These are phyloP conservation scores for Cicer pinnatifidum DNA, from an alignment of 306 rosid species.

Conservation along the genomic window DNA sequence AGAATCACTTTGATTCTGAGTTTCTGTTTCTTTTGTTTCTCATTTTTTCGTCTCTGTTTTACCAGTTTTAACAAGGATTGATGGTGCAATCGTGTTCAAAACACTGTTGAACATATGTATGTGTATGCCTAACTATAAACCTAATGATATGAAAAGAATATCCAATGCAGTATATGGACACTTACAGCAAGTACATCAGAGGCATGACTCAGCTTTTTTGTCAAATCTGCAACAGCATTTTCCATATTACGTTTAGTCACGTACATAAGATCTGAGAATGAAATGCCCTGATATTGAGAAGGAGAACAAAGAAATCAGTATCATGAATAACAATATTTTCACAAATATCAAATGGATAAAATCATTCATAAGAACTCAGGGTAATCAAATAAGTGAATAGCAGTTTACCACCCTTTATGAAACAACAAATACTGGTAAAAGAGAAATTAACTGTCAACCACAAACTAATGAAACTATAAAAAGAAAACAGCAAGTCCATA, in stretches of 20 bases:
- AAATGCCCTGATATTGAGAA: slow-evolving; percentile 66
- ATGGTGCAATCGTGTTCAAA: not conserved
- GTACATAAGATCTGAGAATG: slow-evolving; percentile 91
- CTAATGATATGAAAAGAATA: slow-evolving; percentile 20
- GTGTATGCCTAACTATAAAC: slow-evolving; percentile 22
- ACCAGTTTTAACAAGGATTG: not conserved
- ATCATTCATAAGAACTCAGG: slow-evolving; percentile 24
- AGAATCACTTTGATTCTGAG: too few species aligned
- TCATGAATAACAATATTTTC: slow-evolving; percentile 3
- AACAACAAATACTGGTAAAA: slow-evolving; percentile 18
- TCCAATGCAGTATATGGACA: slow-evolving; percentile 34
- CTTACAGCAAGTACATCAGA: slow-evolving; percentile 88
- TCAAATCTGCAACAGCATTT: slow-evolving; percentile 80
- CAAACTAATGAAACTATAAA: slow-evolving; percentile 35
- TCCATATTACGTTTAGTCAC: slow-evolving; percentile 91
- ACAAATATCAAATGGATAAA: slow-evolving; percentile 28
- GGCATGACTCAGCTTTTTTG: slow-evolving; percentile 80
- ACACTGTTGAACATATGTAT: slow-evolving; percentile 8
- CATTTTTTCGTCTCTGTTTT: too few species aligned
- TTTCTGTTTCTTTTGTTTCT: too few species aligned
- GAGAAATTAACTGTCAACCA: slow-evolving; percentile 13
- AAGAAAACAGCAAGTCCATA: slow-evolving; percentile 31
- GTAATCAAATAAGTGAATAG: slow-evolving; percentile 7
- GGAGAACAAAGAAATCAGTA: slow-evolving; percentile 20
- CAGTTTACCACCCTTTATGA: slow-evolving; percentile 1